Evolutionary conservation across 1,139 yeast species (phyloP).

Genomic region (Hanseniaspora gamundiae): DNA sequence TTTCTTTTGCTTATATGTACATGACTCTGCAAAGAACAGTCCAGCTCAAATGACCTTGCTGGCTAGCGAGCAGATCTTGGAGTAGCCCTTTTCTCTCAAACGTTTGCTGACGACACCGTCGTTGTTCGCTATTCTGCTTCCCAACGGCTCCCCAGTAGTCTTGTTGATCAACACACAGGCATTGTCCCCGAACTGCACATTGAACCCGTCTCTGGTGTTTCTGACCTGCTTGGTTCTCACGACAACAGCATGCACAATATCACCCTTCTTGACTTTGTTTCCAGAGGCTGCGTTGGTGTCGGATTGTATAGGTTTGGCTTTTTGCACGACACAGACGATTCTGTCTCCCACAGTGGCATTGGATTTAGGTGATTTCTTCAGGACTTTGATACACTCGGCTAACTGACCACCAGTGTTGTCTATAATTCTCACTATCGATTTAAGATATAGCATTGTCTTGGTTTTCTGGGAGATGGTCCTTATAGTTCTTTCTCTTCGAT

Average conservation of each 20-base stretch:
- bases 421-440: constrained; percentile 77
- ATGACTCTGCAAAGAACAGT: too few species aligned
- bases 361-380: constrained; percentile 76
- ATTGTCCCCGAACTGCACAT: constrained; percentile 83
- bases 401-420: constrained; percentile 93
- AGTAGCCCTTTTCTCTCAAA: constrained; percentile 69
- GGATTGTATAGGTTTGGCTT: constrained; percentile 63
- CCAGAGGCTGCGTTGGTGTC: constrained; percentile 51
- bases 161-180: constrained; percentile 93
- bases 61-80: constrained; percentile 83
- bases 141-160: constrained; percentile 81
- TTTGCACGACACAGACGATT: constrained; percentile 88
- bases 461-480: background rate
- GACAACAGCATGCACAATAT: constrained; percentile 88
- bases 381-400: constrained; percentile 91
- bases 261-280: constrained; percentile 86
- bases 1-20: constrained; percentile 1
- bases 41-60: constrained; percentile 20
- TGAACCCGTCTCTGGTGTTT: constrained; percentile 73
- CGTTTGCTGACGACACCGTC: constrained; percentile 75
- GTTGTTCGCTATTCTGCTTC: constrained; percentile 74
- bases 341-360: constrained; percentile 83
- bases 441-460: constrained; percentile 71
- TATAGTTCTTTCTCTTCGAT: background rate
- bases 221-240: constrained; percentile 87